Evolutionary conservation across 805 yeast species (phyloP).

Genomic region (Hanseniaspora guilliermondii): DNA sequence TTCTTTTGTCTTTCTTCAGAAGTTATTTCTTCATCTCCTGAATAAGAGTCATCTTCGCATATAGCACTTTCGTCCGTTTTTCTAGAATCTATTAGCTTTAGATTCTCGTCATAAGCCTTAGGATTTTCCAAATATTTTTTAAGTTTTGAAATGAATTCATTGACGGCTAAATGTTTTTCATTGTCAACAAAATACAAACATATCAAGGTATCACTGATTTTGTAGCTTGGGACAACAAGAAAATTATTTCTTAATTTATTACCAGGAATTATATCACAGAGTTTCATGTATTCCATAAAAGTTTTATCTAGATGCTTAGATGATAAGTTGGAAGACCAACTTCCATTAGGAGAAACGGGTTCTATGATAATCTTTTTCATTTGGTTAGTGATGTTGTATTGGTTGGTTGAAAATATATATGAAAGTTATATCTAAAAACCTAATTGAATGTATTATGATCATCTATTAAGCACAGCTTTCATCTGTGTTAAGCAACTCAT

Average conservation of each 20-base stretch:
- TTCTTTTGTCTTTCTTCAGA: not conserved
- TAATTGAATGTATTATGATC: too few relatives aligned
- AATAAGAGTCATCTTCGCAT: not conserved
- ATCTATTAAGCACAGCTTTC: too few relatives aligned
- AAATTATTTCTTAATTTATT: constrained; percentile 37
- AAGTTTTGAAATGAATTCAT: constrained; percentile 35
- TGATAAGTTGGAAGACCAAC: constrained; percentile 4
- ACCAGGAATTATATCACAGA: constrained; percentile 20
- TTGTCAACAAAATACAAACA: constrained; percentile 68
- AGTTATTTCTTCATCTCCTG: constrained; percentile 9
- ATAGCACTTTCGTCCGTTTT: not conserved
- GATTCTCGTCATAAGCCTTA: constrained; percentile 36
- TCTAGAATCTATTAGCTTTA: constrained; percentile 16
- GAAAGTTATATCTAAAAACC: not conserved
- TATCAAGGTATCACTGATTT: constrained; percentile 23
- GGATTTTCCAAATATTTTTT: constrained; percentile 35
- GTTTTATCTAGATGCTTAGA: constrained; percentile 42
- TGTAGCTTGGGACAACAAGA: constrained; percentile 20
- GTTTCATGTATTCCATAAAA: constrained; percentile 33
- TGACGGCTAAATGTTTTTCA: constrained; percentile 32
- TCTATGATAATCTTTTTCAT: constrained; percentile 4
- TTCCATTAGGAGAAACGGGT: constrained; percentile 4
- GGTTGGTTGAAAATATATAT: not conserved
- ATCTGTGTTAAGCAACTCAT: too few relatives aligned
- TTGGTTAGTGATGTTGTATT: not conserved